Evolutionary conservation across 305 asterid genomes (phyloP).

Genomic region (Fraxinus greggii): DNA sequence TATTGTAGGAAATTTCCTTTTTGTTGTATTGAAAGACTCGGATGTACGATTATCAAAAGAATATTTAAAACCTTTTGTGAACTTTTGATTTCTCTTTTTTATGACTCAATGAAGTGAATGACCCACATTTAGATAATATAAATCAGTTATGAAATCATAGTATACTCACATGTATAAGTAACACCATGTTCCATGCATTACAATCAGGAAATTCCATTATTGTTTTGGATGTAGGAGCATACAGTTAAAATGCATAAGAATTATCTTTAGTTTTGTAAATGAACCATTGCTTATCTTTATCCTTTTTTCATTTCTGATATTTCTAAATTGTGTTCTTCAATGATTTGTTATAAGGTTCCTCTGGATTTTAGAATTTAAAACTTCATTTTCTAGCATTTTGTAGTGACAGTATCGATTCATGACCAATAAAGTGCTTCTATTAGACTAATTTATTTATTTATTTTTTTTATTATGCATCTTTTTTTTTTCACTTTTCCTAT

Average conservation of each 20-base stretch:
- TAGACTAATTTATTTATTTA: too few species aligned
- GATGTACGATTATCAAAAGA: background rate
- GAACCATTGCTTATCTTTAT: background rate
- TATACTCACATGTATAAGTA: background rate
- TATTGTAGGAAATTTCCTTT: too few species aligned
- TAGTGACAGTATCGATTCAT: too few species aligned
- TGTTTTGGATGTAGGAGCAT: background rate
- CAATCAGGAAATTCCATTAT: background rate
- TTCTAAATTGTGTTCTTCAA: background rate
- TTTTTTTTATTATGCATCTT: background rate
- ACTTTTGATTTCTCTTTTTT: background rate
- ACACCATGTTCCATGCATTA: background rate
- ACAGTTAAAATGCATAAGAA: background rate
- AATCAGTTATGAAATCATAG: background rate
- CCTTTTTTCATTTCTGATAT: background rate
- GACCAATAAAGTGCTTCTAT: too few species aligned
- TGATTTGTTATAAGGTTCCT: background rate
- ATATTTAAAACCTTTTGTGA: background rate
- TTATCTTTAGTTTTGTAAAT: background rate
- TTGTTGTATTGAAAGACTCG: background rate
- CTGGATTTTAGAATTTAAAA: too few species aligned
- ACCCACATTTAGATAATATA: background rate
- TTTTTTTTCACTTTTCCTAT: too few species aligned
- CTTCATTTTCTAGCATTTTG: background rate
- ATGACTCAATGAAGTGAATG: background rate